Evolutionary conservation across 331 rosid species (phyloP).

Genomic region (Malus hybrid): DNA sequence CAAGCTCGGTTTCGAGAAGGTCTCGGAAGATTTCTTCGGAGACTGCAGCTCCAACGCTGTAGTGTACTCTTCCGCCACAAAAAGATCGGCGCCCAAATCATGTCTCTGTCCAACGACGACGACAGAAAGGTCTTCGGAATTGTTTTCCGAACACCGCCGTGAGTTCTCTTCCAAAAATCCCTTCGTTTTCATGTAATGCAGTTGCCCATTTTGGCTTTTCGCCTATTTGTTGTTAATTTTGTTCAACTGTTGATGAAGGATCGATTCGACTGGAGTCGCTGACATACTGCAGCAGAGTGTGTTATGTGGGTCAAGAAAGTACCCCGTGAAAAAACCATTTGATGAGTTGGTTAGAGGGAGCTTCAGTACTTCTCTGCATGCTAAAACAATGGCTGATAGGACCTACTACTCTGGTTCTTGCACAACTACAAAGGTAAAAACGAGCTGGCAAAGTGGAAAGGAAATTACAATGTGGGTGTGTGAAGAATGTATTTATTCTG

Average conservation of each 20-base stretch:
- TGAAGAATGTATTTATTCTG: constrained; percentile 7
- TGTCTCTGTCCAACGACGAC: constrained; percentile 83
- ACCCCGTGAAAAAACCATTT: constrained; percentile 89
- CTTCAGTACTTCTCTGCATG: constrained; percentile 77
- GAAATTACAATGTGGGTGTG: not conserved
- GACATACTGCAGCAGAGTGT: constrained; percentile 96
- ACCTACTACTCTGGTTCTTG: constrained; percentile 94
- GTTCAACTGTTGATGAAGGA: constrained; percentile 34
- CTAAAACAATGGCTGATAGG: constrained; percentile 88
- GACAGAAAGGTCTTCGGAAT: constrained; percentile 96
- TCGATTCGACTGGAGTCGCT: constrained; percentile 89
- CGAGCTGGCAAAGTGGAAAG: not conserved
- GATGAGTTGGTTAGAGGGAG: constrained; percentile 89
- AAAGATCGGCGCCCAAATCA: constrained; percentile 83
- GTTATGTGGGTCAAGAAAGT: constrained; percentile 82
- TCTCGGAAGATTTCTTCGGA: constrained; percentile 64
- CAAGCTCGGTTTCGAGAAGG: constrained; percentile 68
- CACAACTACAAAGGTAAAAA: constrained; percentile 65
- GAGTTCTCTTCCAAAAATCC: constrained; percentile 7
- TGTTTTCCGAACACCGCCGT: constrained; percentile 95
- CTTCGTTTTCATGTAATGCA: not conserved
- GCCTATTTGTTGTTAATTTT: not conserved
- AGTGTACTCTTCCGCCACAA: constrained; percentile 50
- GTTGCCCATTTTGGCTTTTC: not conserved
- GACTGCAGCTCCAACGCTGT: constrained; percentile 85